Conservation (phyloP, 805 yeast species). For the Saturnispora halmiae region DNA sequence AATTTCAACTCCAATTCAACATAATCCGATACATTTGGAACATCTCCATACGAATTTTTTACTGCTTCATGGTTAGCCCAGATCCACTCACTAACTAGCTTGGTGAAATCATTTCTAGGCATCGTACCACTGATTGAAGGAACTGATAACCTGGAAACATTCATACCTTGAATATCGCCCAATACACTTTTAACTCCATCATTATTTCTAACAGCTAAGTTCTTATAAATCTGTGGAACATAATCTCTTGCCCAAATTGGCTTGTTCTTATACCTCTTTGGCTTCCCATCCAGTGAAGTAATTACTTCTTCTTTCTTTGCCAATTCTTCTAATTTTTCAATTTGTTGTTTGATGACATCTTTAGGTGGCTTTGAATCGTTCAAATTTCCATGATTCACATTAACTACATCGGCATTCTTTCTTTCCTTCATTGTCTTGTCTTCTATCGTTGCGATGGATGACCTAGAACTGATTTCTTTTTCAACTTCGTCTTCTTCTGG, state of each 20-base stretch:
- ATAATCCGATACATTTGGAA: slow-evolving; percentile 36
- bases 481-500: not conserved
- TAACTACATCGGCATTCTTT: too few species aligned
- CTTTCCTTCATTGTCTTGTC: not conserved
- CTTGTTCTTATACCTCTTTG: slow-evolving; percentile 51
- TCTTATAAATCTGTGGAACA: slow-evolving; percentile 32
- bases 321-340: slow-evolving; percentile 24
- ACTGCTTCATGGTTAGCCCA: slow-evolving; percentile 70
- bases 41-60: slow-evolving; percentile 34
- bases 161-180: slow-evolving; percentile 10
- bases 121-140: slow-evolving; percentile 63
- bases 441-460: slow-evolving; percentile 18
- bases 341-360: slow-evolving; percentile 19
- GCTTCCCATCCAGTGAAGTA: slow-evolving; percentile 33
- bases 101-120: slow-evolving; percentile 72
- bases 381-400: not conserved
- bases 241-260: slow-evolving; percentile 84
- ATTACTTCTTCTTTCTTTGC: slow-evolving; percentile 20
- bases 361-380: slow-evolving; percentile 2
- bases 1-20: slow-evolving; percentile 70
- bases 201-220: slow-evolving; percentile 6
- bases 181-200: slow-evolving; percentile 6
- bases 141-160: slow-evolving; percentile 19
- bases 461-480: slow-evolving; percentile 16
- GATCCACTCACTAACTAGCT: slow-evolving; percentile 81